phyloP scores from a whole-genome alignment of 352 stramenopile genomes.

The Phytophthora fragariaefolia region DNA sequence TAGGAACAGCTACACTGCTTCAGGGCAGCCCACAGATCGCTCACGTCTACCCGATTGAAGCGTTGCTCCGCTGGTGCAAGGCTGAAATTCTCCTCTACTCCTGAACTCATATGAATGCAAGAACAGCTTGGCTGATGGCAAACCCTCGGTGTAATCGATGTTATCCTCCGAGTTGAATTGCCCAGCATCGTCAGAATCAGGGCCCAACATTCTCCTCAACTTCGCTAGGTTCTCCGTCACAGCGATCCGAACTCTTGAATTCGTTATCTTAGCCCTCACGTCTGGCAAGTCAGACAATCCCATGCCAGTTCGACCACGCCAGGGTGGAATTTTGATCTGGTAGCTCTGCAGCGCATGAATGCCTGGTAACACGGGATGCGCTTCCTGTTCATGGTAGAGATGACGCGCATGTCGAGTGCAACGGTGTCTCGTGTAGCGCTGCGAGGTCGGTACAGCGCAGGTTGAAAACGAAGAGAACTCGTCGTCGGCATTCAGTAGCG shows the following conservation, averaged over 20 bases:
- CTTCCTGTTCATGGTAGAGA: slow-evolving; percentile 6
- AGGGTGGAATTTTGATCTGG: not conserved
- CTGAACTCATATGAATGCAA: slow-evolving; percentile 26
- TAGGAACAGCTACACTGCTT: too few species aligned
- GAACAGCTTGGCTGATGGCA: slow-evolving; percentile 7
- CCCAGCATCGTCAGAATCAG: not conserved
- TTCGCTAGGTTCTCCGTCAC: slow-evolving; percentile 2
- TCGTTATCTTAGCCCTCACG: not conserved
- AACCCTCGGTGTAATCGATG: not conserved
- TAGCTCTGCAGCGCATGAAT: slow-evolving; percentile 24
- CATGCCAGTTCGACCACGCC: not conserved
- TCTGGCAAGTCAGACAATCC: not conserved
- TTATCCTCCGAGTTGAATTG: not conserved
- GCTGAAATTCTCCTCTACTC: not conserved
- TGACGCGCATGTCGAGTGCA: not conserved
- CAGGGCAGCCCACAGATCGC: too few species aligned
- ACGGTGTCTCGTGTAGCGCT: slow-evolving; percentile 4
- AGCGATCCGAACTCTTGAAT: slow-evolving; percentile 21
- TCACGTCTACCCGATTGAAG: slow-evolving; percentile 3
- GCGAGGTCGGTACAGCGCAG: not conserved
- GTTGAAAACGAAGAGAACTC: slow-evolving; percentile 10
- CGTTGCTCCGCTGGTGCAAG: not conserved
- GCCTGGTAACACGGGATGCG: slow-evolving; percentile 24
- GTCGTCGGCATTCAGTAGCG: slow-evolving; percentile 14
- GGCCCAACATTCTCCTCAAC: not conserved